These are phyloP conservation scores for Colletotrichum euphorbiae DNA, from an alignment of 2,329 filamentous ascomycete species.

Conservation along the genomic window DNA sequence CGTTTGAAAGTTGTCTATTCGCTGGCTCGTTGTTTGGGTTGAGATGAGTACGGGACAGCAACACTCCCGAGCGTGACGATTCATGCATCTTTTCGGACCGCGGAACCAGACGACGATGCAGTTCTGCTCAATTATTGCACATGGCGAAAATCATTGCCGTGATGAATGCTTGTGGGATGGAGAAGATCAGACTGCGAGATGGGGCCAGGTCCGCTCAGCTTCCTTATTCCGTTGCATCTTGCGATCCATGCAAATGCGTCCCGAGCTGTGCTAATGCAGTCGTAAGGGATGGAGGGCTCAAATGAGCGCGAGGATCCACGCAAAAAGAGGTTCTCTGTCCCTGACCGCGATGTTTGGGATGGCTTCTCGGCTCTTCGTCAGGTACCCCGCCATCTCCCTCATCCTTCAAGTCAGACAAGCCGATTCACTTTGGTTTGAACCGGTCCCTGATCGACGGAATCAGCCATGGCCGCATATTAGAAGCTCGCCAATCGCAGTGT, in stretches of 20 bases:
- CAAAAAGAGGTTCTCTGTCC: neutral
- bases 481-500: conserved; percentile 20
- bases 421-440: neutral
- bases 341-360: neutral
- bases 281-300: conserved; percentile 17
- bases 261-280: conserved; percentile 24
- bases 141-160: conserved; percentile 10
- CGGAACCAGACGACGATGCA: conserved; percentile 7
- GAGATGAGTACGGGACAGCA: conserved; percentile 15
- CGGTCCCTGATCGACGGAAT: conserved; percentile 18
- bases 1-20: neutral
- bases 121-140: neutral
- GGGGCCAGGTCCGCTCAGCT: conserved; percentile 8
- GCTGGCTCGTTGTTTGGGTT: conserved; percentile 11
- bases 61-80: conserved; percentile 6
- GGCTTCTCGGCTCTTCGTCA: neutral
- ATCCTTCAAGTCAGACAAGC: neutral
- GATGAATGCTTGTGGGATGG: neutral
- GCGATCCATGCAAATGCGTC: conserved; percentile 22
- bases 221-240: neutral
- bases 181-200: conserved; percentile 23
- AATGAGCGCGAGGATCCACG: conserved; percentile 1
- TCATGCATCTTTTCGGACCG: conserved; percentile 13
- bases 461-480: conserved; percentile 14
- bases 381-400: neutral